Conservation (phyloP, 805 yeast species). For the Myxozyma neotropica region DNA sequence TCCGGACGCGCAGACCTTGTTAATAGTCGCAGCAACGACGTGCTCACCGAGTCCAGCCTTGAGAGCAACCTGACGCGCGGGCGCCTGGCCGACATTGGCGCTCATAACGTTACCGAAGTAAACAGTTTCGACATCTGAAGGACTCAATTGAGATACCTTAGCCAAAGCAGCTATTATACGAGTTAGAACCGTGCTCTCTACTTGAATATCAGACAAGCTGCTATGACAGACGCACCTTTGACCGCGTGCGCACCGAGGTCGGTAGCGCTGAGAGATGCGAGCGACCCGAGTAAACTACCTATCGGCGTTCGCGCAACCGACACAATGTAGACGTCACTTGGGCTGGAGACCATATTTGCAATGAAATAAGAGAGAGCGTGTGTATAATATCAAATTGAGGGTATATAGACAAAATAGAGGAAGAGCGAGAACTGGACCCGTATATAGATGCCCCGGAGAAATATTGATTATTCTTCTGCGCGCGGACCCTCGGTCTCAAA, state of each 20-base stretch:
- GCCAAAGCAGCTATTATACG: slow-evolving; percentile 64
- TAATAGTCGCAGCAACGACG: slow-evolving; percentile 84
- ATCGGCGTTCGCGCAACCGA: slow-evolving; percentile 93
- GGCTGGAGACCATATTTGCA: slow-evolving; percentile 21
- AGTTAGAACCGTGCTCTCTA: too few species aligned
- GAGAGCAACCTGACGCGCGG: slow-evolving; percentile 94
- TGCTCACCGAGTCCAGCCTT: slow-evolving; percentile 80
- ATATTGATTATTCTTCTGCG: neutral
- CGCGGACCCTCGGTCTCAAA: neutral
- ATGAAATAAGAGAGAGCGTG: neutral
- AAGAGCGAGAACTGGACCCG: neutral
- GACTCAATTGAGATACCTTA: slow-evolving; percentile 80
- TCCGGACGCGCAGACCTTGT: slow-evolving; percentile 96
- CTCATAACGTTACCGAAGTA: slow-evolving; percentile 88
- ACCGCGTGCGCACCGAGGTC: slow-evolving; percentile 95
- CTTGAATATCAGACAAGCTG: neutral
- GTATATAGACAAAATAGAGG: neutral
- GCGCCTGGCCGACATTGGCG: slow-evolving; percentile 93
- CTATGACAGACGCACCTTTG: slow-evolving; percentile 42
- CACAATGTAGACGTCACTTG: slow-evolving; percentile 73
- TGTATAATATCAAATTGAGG: neutral
- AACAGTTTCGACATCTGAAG: slow-evolving; percentile 81
- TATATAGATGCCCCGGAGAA: neutral
- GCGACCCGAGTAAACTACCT: slow-evolving; percentile 88
- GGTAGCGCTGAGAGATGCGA: slow-evolving; percentile 71